Base-by-base conservation (phyloP, 345 rosid species). In the Hirschfeldia incana region DNA sequence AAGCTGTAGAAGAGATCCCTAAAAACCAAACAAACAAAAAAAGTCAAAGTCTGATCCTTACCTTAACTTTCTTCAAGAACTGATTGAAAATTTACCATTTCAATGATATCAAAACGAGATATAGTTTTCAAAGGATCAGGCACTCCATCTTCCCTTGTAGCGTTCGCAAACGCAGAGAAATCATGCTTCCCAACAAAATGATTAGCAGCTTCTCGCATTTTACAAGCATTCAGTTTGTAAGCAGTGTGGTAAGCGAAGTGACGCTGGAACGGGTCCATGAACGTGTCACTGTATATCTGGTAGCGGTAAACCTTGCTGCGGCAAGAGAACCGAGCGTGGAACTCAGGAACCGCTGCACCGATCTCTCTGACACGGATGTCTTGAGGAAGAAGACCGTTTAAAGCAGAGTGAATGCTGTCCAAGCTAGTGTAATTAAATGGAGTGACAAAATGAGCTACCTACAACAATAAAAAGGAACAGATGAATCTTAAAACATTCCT, bases 401-500 rank as follows among this genome's bases (percentile, higher is more conserved):
- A 86, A 81, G 98, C 93, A 29, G 91, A 84, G 58, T 94, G 97
- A 76, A 85, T 10, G 59, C 73, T 82, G 29, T 87, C 94, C 88
- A 94, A 85, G 85, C 83, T 69, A 72, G 85, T 87, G 70, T 88
- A 91, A 80, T 87, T 89, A 85, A 86, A 92, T 71, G 98, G 98
- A 5, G 98, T 94, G 27, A 89, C 82, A 78, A 94, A 91, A 81
- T 94, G 98, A 32, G 95, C 97, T 65, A 89, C 97, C 98, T 94
- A 91, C 69, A 87, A 81, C 0, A 36, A 3, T 2, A 13, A 66
- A 33, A 10, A 8, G 7, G n/a, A 9, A 9, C 1, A 30, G 49
- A 16, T 67, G 1, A 26, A 33, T 59, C 64, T 59, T 59, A 11
- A 21, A 15, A 21, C 7, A 17, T 55, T 42, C 34, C 27, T 68